Conservation (phyloP, 352 stramenopile species). For the Saprolegnia parasitica region DNA sequence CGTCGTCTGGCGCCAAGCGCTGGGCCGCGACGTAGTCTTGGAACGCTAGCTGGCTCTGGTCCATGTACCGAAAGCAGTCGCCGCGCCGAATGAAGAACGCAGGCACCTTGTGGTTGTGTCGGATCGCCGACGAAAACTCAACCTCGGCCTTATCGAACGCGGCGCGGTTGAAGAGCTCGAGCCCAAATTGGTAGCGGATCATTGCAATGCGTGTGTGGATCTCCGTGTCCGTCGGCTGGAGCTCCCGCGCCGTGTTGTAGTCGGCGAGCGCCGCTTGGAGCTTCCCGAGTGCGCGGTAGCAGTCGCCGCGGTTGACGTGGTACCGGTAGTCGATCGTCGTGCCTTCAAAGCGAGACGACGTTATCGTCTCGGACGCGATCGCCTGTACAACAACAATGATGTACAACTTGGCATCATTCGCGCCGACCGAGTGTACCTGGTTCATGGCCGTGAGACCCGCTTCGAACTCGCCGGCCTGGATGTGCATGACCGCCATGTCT, state of each 20-base stretch:
- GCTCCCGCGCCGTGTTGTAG: constrained; percentile 65
- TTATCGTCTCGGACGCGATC: constrained; percentile 51
- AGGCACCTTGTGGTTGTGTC: constrained; percentile 46
- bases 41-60: constrained; percentile 28
- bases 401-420: background rate
- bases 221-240: constrained; percentile 45
- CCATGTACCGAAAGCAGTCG: constrained; percentile 67
- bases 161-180: constrained; percentile 69
- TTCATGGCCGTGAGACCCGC: constrained; percentile 77
- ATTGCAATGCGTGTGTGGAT: constrained; percentile 59
- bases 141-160: constrained; percentile 70
- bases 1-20: constrained; percentile 51
- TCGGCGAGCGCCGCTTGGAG: constrained; percentile 71
- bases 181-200: constrained; percentile 78
- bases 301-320: constrained; percentile 67
- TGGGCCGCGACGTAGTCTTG: constrained; percentile 32
- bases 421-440: constrained; percentile 32
- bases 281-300: constrained; percentile 63
- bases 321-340: constrained; percentile 45
- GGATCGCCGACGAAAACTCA: constrained; percentile 61
- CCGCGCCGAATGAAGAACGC: constrained; percentile 66
- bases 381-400: constrained; percentile 25
- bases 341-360: constrained; percentile 46
- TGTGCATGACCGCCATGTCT: constrained; percentile 17
- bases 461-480: constrained; percentile 37